Conservation (phyloP, 1,284 basidiomycete species). For the Pisolithus thermaeus region DNA sequence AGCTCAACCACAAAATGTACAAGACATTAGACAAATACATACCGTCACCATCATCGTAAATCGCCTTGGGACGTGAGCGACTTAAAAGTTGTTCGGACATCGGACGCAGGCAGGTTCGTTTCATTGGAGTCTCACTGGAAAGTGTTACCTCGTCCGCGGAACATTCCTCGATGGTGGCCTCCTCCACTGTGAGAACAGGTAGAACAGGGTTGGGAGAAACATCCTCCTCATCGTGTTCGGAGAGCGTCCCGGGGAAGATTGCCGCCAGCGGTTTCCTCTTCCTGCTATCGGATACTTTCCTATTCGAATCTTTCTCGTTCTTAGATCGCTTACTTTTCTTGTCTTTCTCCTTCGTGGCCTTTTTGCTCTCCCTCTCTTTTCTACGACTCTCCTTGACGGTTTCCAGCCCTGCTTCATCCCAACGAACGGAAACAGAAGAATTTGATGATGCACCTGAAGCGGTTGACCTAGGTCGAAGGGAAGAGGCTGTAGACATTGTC, state of each 20-base stretch:
- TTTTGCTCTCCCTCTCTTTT: slow-evolving; percentile 35
- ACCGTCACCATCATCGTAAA: slow-evolving; percentile 50
- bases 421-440: slow-evolving; percentile 46
- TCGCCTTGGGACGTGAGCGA: slow-evolving; percentile 40
- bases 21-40: slow-evolving; percentile 7
- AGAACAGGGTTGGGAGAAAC: slow-evolving; percentile 1
- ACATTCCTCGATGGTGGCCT: slow-evolving; percentile 48
- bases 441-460: slow-evolving; percentile 42
- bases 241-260: slow-evolving; percentile 40
- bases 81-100: slow-evolving; percentile 61
- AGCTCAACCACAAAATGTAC: slow-evolving; percentile 5
- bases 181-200: slow-evolving; percentile 46
- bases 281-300: slow-evolving; percentile 36
- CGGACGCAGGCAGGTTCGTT: slow-evolving; percentile 47
- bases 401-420: slow-evolving; percentile 61
- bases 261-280: slow-evolving; percentile 42
- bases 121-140: slow-evolving; percentile 41
- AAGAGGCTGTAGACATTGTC: slow-evolving; percentile 45
- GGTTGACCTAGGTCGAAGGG: slow-evolving; percentile 52
- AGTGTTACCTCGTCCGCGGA: slow-evolving; percentile 23
- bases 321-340: slow-evolving; percentile 27
- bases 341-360: slow-evolving; percentile 10
- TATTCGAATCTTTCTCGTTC: slow-evolving; percentile 18
- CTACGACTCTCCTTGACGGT: slow-evolving; percentile 47
- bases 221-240: slow-evolving; percentile 12